phyloP scores from a whole-genome alignment of 257 asterid species.

The Solanum gracilifrons region DNA sequence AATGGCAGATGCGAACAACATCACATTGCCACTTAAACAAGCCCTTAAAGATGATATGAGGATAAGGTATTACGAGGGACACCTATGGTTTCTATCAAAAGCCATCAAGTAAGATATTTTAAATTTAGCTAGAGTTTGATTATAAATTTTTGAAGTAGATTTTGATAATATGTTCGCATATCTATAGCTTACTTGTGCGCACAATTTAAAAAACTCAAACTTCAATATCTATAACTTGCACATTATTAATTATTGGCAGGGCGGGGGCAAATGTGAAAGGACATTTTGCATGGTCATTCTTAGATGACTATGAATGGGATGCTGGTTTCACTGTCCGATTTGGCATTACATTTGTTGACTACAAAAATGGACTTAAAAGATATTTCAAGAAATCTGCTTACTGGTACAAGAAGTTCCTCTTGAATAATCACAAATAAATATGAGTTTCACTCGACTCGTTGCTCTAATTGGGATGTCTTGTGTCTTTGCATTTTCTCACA shows the following conservation, averaged over 20 bases:
- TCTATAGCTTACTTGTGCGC: too few species aligned
- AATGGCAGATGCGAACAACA: conserved; percentile 9
- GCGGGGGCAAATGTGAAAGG: conserved; percentile 24
- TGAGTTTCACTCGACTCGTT: neutral
- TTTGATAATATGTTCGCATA: neutral
- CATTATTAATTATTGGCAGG: neutral
- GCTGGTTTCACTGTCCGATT: conserved; percentile 19
- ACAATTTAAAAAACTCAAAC: neutral
- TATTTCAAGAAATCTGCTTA: conserved; percentile 11
- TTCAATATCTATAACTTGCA: neutral
- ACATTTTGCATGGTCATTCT: conserved; percentile 15
- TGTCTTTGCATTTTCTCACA: neutral
- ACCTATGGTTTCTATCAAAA: conserved; percentile 16
- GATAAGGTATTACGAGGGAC: conserved; percentile 13
- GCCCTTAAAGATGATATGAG: conserved; percentile 11
- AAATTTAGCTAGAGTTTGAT: neutral
- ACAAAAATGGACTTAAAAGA: conserved; percentile 6
- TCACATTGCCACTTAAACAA: conserved; percentile 5
- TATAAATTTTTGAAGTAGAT: neutral
- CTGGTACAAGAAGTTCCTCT: conserved; percentile 21
- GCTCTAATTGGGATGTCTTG: neutral
- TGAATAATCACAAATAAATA: neutral
- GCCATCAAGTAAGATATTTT: conserved; percentile 16
- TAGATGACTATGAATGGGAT: conserved; percentile 23
- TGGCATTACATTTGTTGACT: conserved; percentile 12